A percentile compares a stretch with the other conserved stretches of the same genome.
phyloP scores from a whole-genome alignment of 2,329 filamentous ascomycete genomes.

The Paramyrothecium sp. region DNA sequence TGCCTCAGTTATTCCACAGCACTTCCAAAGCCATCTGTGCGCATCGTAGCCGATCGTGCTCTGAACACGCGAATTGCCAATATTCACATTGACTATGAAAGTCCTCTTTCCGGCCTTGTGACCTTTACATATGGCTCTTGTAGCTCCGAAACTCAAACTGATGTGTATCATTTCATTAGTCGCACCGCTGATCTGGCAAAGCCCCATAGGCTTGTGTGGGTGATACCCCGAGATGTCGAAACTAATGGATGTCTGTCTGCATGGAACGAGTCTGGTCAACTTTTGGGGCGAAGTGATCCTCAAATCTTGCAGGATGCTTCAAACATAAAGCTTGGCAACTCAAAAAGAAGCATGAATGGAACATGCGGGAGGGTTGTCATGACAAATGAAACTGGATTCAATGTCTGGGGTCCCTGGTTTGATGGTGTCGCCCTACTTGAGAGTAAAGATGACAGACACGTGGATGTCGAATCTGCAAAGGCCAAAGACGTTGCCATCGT shows the following conservation, averaged over 20 bases:
- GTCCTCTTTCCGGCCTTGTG: constrained; percentile 13
- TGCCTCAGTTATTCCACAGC: background rate
- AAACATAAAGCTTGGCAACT: background rate
- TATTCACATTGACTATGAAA: constrained; percentile 13
- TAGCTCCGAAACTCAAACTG: constrained; percentile 5
- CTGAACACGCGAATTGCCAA: constrained; percentile 1
- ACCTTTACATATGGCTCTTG: constrained; percentile 21
- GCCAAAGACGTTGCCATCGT: background rate
- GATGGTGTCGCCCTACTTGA: constrained; percentile 60
- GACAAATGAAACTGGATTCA: constrained; percentile 45
- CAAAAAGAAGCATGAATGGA: background rate
- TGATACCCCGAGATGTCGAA: constrained; percentile 17
- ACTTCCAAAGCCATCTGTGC: background rate
- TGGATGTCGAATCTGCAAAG: constrained; percentile 46
- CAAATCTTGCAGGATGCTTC: constrained; percentile 19
- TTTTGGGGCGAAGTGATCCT: constrained; percentile 33
- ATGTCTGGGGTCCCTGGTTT: constrained; percentile 57
- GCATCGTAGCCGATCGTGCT: background rate
- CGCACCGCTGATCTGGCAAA: constrained; percentile 7
- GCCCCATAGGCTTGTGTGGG: constrained; percentile 20
- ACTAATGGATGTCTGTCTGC: constrained; percentile 38
- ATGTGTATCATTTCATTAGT: constrained; percentile 16
- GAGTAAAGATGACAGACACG: constrained; percentile 48
- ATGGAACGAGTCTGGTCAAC: constrained; percentile 25
- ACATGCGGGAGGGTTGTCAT: constrained; percentile 33